phyloP scores from a whole-genome alignment of 371 early-diverging fungal genomes.

The Actinomortierella ambigua region DNA sequence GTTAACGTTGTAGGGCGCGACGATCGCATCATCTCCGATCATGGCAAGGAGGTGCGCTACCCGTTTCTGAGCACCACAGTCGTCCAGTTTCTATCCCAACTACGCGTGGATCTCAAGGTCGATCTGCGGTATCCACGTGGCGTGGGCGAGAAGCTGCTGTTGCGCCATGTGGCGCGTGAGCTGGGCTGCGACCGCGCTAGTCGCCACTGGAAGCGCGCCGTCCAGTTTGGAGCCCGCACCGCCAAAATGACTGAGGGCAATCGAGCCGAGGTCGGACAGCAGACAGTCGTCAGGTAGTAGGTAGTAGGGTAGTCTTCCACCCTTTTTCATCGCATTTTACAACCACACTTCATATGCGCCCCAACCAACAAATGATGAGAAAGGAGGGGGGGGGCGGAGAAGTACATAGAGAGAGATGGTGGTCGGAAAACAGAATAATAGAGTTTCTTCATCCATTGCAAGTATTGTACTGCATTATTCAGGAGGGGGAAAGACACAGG shows the following conservation, averaged over 20 bases:
- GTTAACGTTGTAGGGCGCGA: slow-evolving; percentile 73
- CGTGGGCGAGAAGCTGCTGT: slow-evolving; percentile 90
- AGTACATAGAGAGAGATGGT: background rate
- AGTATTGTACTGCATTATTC: too few relatives aligned
- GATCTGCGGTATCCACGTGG: slow-evolving; percentile 83
- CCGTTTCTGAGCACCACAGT: slow-evolving; percentile 85
- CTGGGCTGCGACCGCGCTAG: slow-evolving; percentile 65
- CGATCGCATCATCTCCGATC: slow-evolving; percentile 91
- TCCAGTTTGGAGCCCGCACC: slow-evolving; percentile 96
- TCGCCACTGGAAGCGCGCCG: slow-evolving; percentile 84
- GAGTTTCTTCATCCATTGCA: too few relatives aligned
- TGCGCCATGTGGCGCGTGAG: slow-evolving; percentile 67
- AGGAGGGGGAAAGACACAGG: background rate
- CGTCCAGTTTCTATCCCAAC: slow-evolving; percentile 64
- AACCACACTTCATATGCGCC: too few relatives aligned
- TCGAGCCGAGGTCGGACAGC: slow-evolving; percentile 66
- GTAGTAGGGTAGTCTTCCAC: too few relatives aligned
- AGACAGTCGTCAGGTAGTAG: slow-evolving; percentile 25
- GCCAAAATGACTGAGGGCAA: slow-evolving; percentile 86
- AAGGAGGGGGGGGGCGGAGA: background rate
- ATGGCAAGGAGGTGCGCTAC: slow-evolving; percentile 88
- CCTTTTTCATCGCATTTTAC: too few relatives aligned
- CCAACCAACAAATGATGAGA: background rate
- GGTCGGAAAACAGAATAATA: background rate
- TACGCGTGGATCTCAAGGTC: slow-evolving; percentile 82